These are phyloP conservation scores for Fraxinus sp. DNA, from an alignment of 305 asterid species.

Conservation along the genomic window DNA sequence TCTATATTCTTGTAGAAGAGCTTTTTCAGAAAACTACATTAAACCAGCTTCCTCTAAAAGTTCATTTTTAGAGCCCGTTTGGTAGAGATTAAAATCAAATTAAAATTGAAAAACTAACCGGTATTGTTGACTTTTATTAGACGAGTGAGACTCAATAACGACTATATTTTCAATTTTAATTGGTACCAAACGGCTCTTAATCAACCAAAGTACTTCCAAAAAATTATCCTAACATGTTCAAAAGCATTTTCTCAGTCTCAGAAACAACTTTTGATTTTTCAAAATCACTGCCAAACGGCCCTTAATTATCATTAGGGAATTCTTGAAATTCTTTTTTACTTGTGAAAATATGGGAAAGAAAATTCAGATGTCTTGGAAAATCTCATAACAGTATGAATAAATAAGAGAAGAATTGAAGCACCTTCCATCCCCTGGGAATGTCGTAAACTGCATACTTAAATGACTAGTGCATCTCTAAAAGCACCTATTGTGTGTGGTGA, in stretches of 20 bases:
- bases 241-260: background rate
- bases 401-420: background rate
- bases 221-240: background rate
- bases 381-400: background rate
- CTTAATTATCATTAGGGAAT: background rate
- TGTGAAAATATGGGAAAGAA: background rate
- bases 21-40: background rate
- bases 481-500: slow-evolving; percentile 40
- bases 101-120: no score
- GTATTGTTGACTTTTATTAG: no score
- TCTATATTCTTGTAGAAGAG: background rate
- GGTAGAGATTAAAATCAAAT: no score
- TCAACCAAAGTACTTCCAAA: background rate
- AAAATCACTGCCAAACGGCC: background rate
- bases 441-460: slow-evolving; percentile 37
- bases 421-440: slow-evolving; percentile 68
- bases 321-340: slow-evolving; percentile 9
- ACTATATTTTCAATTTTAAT: no score
- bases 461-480: slow-evolving; percentile 43
- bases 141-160: no score
- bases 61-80: background rate
- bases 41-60: background rate
- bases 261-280: background rate
- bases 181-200: no score
- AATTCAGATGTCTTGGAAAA: background rate